Base-by-base conservation (phyloP, 345 rosid genomes). In the Arabidopsis suecica region DNA sequence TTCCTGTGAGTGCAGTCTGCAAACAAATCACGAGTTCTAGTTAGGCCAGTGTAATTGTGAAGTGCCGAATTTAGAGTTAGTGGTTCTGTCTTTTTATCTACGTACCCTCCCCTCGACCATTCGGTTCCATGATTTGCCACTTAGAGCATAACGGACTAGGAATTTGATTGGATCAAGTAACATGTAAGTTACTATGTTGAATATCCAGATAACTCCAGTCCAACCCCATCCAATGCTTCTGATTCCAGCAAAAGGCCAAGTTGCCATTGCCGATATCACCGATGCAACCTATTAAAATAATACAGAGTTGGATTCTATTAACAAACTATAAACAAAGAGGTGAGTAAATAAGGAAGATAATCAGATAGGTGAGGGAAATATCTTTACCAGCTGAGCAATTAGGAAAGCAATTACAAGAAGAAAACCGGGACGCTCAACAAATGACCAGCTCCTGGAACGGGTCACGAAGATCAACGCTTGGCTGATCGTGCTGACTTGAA, bases 81-180 rank as follows among this genome's bases (percentile, higher is more conserved):
- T n/a, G 22, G 54, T 34, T 28, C 5, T 16, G 9, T 65, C 1
- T 30, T 3, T 41, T 4, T 3, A 23, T 60, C 1, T 12, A 70
- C 91, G 65, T 22, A 91, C 98, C 79, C 96, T 86, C 76, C 87
- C 81, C 65, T 93, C 70, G 28, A 82, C 73, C 55, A 93, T 88
- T 9, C 81, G 78, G 66, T 83, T 69, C 96, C 97, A 91, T 1
- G 97, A 91, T 81, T 80, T 82, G 7, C 96, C 96, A 44, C 93
- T 91, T 47, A 89, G 79, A 7, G 87, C 94, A 82, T 88, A 93
- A 61, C 87, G 82, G 51, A 91, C 94, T 5, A 76, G 80, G 16
- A 91, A 87, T 49, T 93, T 93, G 77, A 93, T 91, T 22, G 97
- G 98, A 84, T 93, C 98, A 63, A 91, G 93, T 51, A 88, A 58